phyloP scores from a whole-genome alignment of 208 protist genomes.

The Phytomonas francai region DNA sequence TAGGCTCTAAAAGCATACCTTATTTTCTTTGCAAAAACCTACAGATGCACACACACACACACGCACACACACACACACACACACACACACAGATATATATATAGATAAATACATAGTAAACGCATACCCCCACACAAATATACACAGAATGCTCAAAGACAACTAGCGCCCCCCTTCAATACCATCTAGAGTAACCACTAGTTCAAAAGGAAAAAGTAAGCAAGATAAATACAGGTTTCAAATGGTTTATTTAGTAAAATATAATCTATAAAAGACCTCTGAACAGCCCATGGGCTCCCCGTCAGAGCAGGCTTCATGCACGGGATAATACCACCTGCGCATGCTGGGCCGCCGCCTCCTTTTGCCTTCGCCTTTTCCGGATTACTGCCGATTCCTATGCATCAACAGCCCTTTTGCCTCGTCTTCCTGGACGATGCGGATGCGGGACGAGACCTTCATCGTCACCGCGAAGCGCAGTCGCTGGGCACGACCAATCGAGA shows the following conservation, averaged over 20 bases:
- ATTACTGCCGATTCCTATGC: background rate
- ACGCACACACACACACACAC: background rate
- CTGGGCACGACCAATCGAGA: conserved; percentile 56
- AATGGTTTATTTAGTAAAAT: background rate
- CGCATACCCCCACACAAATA: background rate
- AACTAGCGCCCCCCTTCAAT: background rate
- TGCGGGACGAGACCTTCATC: conserved; percentile 62
- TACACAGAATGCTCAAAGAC: background rate
- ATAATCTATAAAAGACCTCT: background rate
- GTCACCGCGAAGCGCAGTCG: conserved; percentile 78
- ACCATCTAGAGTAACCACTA: background rate
- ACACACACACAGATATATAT: background rate
- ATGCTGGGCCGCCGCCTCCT: background rate
- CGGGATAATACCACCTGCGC: background rate
- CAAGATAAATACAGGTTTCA: background rate
- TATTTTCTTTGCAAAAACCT: background rate
- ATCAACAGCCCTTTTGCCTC: conserved; percentile 24
- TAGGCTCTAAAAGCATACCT: background rate
- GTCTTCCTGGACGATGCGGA: conserved; percentile 69
- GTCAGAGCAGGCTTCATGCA: no score
- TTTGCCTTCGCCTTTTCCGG: background rate
- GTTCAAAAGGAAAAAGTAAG: background rate
- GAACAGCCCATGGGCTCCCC: background rate
- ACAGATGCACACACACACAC: background rate
- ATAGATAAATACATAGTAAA: background rate